These are phyloP conservation scores for Delitschia confertaspora DNA, from an alignment of 495 filamentous ascomycete species.

Conservation along the genomic window DNA sequence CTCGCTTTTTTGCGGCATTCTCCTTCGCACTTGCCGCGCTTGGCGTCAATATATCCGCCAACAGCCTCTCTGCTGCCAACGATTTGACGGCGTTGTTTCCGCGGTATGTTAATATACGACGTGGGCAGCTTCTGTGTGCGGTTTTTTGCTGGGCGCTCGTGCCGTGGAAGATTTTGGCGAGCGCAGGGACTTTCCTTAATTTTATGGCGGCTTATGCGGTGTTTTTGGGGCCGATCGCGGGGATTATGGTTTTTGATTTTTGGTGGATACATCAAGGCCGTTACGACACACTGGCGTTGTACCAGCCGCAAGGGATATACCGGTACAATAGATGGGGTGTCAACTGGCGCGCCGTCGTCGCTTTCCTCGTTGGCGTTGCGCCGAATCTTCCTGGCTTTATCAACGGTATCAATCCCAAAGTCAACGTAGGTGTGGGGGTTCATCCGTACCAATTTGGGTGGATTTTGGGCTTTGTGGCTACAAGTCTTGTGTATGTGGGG, in stretches of 20 bases:
- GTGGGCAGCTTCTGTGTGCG: constrained; percentile 47
- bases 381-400: constrained; percentile 55
- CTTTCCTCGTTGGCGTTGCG: constrained; percentile 54
- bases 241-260: constrained; percentile 59
- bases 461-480: constrained; percentile 45
- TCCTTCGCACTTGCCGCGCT: constrained; percentile 46
- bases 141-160: constrained; percentile 49
- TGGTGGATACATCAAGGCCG: constrained; percentile 55
- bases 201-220: constrained; percentile 52
- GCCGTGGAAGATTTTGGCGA: constrained; percentile 56
- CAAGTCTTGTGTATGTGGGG: constrained; percentile 40
- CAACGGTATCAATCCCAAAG: constrained; percentile 40
- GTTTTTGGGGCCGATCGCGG: constrained; percentile 61
- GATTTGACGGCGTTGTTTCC: constrained; percentile 52
- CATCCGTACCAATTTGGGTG: constrained; percentile 50
- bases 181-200: constrained; percentile 47
- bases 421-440: constrained; percentile 41
- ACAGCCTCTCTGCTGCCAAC: constrained; percentile 50
- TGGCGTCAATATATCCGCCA: constrained; percentile 54
- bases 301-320: constrained; percentile 49
- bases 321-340: constrained; percentile 43
- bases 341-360: constrained; percentile 58
- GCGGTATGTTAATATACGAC: constrained; percentile 49
- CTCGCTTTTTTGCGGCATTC: constrained; percentile 50
- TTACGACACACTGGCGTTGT: constrained; percentile 53